Base-by-base conservation (phyloP, 2,329 filamentous ascomycete genomes). In the Ophiostoma perfectum region DNA sequence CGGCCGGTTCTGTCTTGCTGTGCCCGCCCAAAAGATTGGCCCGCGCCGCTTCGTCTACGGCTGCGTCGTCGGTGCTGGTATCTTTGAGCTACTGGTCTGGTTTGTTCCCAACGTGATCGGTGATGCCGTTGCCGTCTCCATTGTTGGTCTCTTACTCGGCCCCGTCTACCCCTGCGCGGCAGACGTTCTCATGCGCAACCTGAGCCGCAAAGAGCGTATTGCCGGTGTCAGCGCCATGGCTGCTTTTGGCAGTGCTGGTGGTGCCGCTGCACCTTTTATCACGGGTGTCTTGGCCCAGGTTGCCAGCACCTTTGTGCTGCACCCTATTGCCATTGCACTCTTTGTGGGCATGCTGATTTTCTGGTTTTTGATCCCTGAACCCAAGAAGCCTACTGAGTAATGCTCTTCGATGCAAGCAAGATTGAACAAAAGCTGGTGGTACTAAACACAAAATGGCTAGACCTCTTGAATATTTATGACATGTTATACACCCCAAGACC, bases 61-160 rank as follows among this genome's bases (percentile, higher is more conserved):
- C 2, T 82, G 92, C 49, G 83, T 86, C 0, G 73, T 81, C 5
- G 88, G 88, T 3, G 85, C 89, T 0, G 80, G 87, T 3, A 79
- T 83, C 0, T 90, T 94, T 71, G 86, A 95, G 78, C 77, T 93
- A n/a, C 80, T 95, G 39, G 88, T 91, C 9, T 95, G 92, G 92
- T 79, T 87, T 44, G 84, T 93, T 39, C 91, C 90, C 0, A 91
- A 92, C 75, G 80, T 93, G n/a, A 80, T 91, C 44, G 88, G 88
- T 14, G 83, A 90, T 72, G 86, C 88, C 18, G 88, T 90, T 1
- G 84, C 87, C 2, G 84, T 91, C 3, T 80, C 86, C 77, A 78
- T 95, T 38, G 83, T 95, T 18, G 92, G 92, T 12, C 78, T 95
- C 7, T 77, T 95, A 42, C 80, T 96, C 0, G 92, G 92, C 0